Evolutionary conservation across 306 rosid genomes (phyloP).

Genomic region (Medicago arabica): DNA sequence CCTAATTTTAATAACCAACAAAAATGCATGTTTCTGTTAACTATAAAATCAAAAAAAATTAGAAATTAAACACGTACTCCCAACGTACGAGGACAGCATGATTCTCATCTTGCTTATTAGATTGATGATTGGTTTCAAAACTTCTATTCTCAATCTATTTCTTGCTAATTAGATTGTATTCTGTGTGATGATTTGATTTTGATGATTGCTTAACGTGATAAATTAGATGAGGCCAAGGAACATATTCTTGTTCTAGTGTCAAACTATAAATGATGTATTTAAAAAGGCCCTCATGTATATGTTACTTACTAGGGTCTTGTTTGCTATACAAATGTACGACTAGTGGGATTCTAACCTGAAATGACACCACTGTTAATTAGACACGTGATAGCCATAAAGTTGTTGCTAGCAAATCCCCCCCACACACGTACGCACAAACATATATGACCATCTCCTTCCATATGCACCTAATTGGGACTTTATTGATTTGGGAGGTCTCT

Average conservation of each 20-base stretch:
- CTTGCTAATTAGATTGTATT: slow-evolving; percentile 35
- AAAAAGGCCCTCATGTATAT: slow-evolving; percentile 4
- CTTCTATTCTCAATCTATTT: slow-evolving; percentile 25
- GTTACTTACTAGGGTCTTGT: slow-evolving; percentile 1
- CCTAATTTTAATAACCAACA: slow-evolving; percentile 12
- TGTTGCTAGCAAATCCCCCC: slow-evolving; percentile 28
- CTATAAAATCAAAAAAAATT: slow-evolving; percentile 12
- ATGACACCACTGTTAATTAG: slow-evolving; percentile 38
- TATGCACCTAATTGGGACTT: not conserved
- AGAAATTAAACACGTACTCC: slow-evolving; percentile 43
- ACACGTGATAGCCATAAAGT: slow-evolving; percentile 39
- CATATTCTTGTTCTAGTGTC: slow-evolving; percentile 64
- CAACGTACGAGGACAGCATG: slow-evolving; percentile 37
- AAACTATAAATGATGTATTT: not conserved
- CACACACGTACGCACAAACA: not conserved
- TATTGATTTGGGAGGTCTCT: not conserved
- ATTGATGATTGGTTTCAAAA: slow-evolving; percentile 43
- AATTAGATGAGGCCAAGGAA: slow-evolving; percentile 46
- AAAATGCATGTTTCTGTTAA: not conserved
- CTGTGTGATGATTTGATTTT: slow-evolving; percentile 47
- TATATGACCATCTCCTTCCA: not conserved
- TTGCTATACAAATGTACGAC: slow-evolving; percentile 28
- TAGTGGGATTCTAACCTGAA: slow-evolving; percentile 49
- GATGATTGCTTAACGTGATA: slow-evolving; percentile 1
- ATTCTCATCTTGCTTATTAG: slow-evolving; percentile 32